Evolutionary conservation across 2,329 filamentous ascomycete species (phyloP).

Genomic region (Botrytis pseudocinerea): DNA sequence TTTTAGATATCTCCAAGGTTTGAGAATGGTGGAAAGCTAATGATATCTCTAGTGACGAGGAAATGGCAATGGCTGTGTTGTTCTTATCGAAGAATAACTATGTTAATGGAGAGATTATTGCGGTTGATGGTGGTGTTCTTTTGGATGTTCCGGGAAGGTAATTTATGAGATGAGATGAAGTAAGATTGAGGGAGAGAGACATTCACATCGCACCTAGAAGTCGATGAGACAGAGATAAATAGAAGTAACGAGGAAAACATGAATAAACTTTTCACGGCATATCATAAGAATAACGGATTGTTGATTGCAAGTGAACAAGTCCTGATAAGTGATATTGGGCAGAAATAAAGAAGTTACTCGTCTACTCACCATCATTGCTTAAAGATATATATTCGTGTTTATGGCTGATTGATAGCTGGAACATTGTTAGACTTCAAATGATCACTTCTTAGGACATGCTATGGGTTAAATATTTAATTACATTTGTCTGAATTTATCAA

Average conservation of each 20-base stretch:
- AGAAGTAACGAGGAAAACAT: not conserved
- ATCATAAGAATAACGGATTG: not conserved
- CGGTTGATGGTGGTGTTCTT: slow-evolving; percentile 54
- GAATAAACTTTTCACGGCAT: not conserved
- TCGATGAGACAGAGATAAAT: not conserved
- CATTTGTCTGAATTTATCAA: not conserved
- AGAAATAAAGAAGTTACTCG: too few species aligned
- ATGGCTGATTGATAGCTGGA: too few species aligned
- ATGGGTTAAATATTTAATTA: not conserved
- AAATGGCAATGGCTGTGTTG: slow-evolving; percentile 58
- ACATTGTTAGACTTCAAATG: not conserved
- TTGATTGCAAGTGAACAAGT: not conserved
- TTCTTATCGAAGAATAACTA: slow-evolving; percentile 49
- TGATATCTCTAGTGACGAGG: slow-evolving; percentile 38
- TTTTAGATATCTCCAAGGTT: too few species aligned
- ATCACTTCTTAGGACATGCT: too few species aligned
- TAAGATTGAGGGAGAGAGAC: not conserved
- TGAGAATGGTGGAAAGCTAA: not conserved
- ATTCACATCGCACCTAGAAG: not conserved
- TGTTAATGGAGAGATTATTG: slow-evolving; percentile 44
- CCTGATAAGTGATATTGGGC: not conserved
- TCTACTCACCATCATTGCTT: too few species aligned
- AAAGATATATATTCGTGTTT: not conserved
- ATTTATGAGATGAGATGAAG: not conserved
- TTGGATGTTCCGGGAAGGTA: slow-evolving; percentile 40